These are phyloP conservation scores for Cinchona pubescens DNA, from an alignment of 257 asterid genomes.

Conservation along the genomic window DNA sequence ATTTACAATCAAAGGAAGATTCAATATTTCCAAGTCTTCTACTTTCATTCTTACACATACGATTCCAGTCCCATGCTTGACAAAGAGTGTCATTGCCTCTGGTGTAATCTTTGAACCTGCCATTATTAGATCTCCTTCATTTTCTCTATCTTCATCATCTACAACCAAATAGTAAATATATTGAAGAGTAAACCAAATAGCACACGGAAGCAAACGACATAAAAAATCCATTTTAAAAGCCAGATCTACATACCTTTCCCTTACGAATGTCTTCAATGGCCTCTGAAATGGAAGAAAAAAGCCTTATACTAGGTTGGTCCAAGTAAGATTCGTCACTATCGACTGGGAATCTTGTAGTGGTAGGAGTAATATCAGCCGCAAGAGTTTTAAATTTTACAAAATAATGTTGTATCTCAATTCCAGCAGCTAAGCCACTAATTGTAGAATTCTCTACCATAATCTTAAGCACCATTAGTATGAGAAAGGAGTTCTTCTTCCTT, in stretches of 20 bases:
- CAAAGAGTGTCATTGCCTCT: constrained; percentile 96
- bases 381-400: constrained; percentile 54
- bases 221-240: constrained; percentile 7
- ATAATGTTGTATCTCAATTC: constrained; percentile 57
- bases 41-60: constrained; percentile 97
- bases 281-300: constrained; percentile 64
- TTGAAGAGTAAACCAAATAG: constrained; percentile 11
- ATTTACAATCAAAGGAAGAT: constrained; percentile 86
- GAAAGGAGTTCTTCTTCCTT: constrained; percentile 46
- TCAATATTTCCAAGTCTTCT: constrained; percentile 79
- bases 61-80: constrained; percentile 94
- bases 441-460: constrained; percentile 31
- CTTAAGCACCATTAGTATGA: constrained; percentile 27
- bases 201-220: constrained; percentile 1
- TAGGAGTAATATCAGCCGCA: constrained; percentile 59
- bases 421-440: constrained; percentile 40
- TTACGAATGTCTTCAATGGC: constrained; percentile 85
- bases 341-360: constrained; percentile 49
- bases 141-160: constrained; percentile 97
- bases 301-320: constrained; percentile 68
- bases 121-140: constrained; percentile 98
- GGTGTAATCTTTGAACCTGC: constrained; percentile 93
- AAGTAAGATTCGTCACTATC: constrained; percentile 63
- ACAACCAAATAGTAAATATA: constrained; percentile 56
- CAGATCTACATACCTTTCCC: constrained; percentile 73